These are phyloP conservation scores for Spergularia azorica DNA, from an alignment of 179 eudicot genomes.

Conservation along the genomic window DNA sequence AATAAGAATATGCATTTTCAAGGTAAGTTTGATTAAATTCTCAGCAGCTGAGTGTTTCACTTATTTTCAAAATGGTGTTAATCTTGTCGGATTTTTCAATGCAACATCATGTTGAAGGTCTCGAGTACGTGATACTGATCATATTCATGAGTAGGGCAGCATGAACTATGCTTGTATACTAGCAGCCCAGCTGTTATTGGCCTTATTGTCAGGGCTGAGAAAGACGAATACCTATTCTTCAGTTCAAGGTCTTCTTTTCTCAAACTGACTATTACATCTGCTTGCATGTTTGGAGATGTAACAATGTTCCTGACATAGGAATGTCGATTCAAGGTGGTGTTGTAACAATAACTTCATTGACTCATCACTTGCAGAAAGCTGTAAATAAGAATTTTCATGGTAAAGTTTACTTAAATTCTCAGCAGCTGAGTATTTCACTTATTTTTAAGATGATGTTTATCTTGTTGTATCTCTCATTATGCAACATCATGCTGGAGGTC, in stretches of 20 bases:
- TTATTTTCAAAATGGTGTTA: neutral
- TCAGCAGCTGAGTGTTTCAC: slow-evolving; percentile 1
- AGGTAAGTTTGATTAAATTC: slow-evolving; percentile 9
- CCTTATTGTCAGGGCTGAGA: too few relatives aligned
- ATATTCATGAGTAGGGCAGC: too few relatives aligned
- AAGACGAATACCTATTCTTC: too few relatives aligned
- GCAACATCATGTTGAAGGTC: too few relatives aligned
- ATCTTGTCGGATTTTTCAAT: neutral
- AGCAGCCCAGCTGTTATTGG: too few relatives aligned
- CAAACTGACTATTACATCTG: too few relatives aligned
- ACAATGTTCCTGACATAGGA: neutral
- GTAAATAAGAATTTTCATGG: neutral
- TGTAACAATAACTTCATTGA: neutral
- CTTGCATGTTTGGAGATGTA: too few relatives aligned
- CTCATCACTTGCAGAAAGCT: neutral
- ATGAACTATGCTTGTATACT: too few relatives aligned
- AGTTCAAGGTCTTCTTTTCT: too few relatives aligned
- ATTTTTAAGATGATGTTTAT: neutral
- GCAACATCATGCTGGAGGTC: too few relatives aligned
- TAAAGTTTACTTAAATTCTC: slow-evolving; percentile 1
- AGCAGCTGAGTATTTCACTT: neutral
- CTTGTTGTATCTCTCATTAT: neutral
- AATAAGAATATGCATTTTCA: neutral
- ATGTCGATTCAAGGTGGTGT: neutral
- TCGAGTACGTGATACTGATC: too few relatives aligned